phyloP scores from a whole-genome alignment of 1,284 basidiomycete species.

The Ceratobasidium sp. region DNA sequence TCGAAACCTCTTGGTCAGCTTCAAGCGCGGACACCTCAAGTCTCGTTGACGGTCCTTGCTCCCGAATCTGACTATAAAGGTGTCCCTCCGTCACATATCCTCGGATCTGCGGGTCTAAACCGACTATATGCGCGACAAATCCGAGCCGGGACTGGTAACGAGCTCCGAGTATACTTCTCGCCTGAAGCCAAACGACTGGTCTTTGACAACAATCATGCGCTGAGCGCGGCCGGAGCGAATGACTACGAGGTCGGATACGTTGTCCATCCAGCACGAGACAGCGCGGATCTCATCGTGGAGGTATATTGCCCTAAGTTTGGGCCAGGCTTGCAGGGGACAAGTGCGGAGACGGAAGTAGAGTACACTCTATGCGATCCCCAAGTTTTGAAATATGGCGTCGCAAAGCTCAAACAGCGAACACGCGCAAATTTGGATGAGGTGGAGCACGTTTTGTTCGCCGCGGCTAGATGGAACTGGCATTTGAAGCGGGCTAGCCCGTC shows the following conservation, averaged over 20 bases:
- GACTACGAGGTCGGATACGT: slow-evolving; percentile 39
- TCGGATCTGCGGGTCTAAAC: too few species aligned
- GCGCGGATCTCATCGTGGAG: slow-evolving; percentile 36
- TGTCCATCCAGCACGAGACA: slow-evolving; percentile 15
- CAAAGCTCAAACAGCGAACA: slow-evolving; percentile 19
- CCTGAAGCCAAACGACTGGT: slow-evolving; percentile 29
- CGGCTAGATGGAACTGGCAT: slow-evolving; percentile 53
- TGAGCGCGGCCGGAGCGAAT: not conserved
- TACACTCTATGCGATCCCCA: slow-evolving; percentile 18
- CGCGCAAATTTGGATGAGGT: slow-evolving; percentile 27
- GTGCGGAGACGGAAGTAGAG: slow-evolving; percentile 8
- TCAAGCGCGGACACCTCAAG: slow-evolving; percentile 2
- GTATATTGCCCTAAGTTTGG: not conserved
- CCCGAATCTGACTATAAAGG: not conserved
- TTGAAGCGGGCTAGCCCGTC: slow-evolving; percentile 62
- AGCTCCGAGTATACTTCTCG: slow-evolving; percentile 31
- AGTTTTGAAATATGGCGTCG: not conserved
- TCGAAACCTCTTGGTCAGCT: not conserved
- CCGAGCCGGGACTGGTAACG: slow-evolving; percentile 21
- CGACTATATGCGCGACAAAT: slow-evolving; percentile 39
- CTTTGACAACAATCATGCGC: not conserved
- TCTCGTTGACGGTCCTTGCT: slow-evolving; percentile 3
- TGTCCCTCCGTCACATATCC: not conserved
- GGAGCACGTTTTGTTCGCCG: slow-evolving; percentile 34
- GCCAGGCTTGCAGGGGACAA: not conserved